Evolutionary conservation across 2,329 filamentous ascomycete genomes (phyloP), one percentile per base, ranked within the genome.

Genomic region (Aspergillus sp.): DNA sequence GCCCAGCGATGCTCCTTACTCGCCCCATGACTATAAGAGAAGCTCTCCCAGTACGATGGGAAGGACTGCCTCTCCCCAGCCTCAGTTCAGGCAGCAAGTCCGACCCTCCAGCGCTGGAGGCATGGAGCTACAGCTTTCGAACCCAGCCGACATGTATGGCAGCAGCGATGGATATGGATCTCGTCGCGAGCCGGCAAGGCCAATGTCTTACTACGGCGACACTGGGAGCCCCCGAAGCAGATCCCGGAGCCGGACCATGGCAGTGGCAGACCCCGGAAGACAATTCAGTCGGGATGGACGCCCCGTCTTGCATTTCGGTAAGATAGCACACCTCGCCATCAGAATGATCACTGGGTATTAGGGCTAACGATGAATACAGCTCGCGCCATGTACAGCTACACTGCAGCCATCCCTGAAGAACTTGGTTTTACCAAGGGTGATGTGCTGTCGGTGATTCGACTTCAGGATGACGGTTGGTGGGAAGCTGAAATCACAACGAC

Each of bases 391-490:
- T 99, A 97, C 73, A 85, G 90, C 77, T 99, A 99, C 71, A 85
- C 88, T 66, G 91, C 94, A 2, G 93, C 91, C 19, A 99, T 99
- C 53, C 90, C 93, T 0, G 94, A 97, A 69, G 95, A 99, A 73
- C 77, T 99, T 17, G 88, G 88, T 13, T 99, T 99, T 71, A 80
- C 81, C 44, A 99, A 99, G 76, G 92, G 92, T 45, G 95, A 99
- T 67, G 85, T 93, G 53, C 79, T 99, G 13, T 90, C 93, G 2
- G 86, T 99, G 13, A 78, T 96, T 44, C 82, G 92, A 54, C 84
- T 95, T 65, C 94, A 99, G 73, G 94, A 99, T 69, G 94, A 99
- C 67, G 94, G 94, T 17, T 99, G 94, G 94, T 99, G 95, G 94
- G 94, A 99, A 76, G 95, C 95, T 11, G 93, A 96, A 71, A 84